phyloP scores from a whole-genome alignment of 345 rosid species.

The Bretschneidera sinensis region DNA sequence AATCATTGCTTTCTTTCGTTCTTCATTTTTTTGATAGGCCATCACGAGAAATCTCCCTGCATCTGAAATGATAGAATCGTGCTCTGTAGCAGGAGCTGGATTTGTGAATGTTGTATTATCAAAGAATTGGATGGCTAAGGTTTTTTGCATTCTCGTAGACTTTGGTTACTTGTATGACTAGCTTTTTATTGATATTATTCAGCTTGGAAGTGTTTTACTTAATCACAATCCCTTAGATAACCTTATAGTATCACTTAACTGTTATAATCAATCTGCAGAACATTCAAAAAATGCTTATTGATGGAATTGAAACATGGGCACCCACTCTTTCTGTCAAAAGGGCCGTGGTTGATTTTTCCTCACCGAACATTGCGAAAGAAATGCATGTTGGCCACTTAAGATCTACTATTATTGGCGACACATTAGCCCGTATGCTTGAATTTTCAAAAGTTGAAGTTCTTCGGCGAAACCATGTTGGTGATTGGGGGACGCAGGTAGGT shows the following conservation, averaged over 20 bases:
- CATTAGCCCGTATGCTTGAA: slow-evolving; percentile 91
- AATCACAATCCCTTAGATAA: slow-evolving; percentile 4
- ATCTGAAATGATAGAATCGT: slow-evolving; percentile 76
- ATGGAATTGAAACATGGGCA: slow-evolving; percentile 87
- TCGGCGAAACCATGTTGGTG: slow-evolving; percentile 98
- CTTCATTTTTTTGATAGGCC: slow-evolving; percentile 41
- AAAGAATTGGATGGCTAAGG: slow-evolving; percentile 83
- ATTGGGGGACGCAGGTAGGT: slow-evolving; percentile 98
- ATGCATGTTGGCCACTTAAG: slow-evolving; percentile 99
- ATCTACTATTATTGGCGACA: slow-evolving; percentile 95
- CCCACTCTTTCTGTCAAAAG: slow-evolving; percentile 57
- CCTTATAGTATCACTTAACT: slow-evolving; percentile 7
- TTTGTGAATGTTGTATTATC: slow-evolving; percentile 79
- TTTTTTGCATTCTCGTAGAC: slow-evolving; percentile 17
- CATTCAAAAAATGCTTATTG: slow-evolving; percentile 73
- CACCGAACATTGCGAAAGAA: slow-evolving; percentile 99
- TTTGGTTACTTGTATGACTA: not conserved
- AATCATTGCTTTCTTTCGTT: not conserved
- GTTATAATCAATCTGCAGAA: slow-evolving; percentile 41
- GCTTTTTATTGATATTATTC: not conserved
- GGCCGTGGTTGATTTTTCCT: slow-evolving; percentile 96
- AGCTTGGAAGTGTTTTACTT: not conserved
- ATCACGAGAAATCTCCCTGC: slow-evolving; percentile 65
- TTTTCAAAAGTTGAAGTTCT: slow-evolving; percentile 85
- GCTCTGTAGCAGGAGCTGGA: slow-evolving; percentile 93